Base-by-base conservation (phyloP, 192 early-diverging fungal genomes). In the Helicostylum pulchrum region DNA sequence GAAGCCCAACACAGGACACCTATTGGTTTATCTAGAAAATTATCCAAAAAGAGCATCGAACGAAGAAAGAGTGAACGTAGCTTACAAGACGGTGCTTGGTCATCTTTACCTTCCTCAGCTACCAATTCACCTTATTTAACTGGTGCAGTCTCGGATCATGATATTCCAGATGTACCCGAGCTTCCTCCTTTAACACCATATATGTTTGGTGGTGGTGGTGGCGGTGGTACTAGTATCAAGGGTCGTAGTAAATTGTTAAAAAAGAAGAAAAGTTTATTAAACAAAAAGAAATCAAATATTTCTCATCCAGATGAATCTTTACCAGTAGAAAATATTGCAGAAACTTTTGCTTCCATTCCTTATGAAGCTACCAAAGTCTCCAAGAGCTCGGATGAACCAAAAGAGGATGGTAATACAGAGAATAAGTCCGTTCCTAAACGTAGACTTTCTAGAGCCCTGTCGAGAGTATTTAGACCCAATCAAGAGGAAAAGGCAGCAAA, bases 41-140 rank as follows among this genome's bases (percentile, higher is more conserved):
- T 71, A 12, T 71, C 70, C 14, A 49, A 53, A 61, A 59, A 54
- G 58, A 66, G 63, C 15, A 71, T 71, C 7, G 70, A 71, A 20
- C 21, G 57, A 20, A 36, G 70, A 15, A 54, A 46, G 36, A 71
- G 70, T 34, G 70, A 71, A 61, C 58, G 51, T 21, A 65, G 58
- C n/a, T 20, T 71, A 8, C 59, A 48, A 10, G 60, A 62, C 17
- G 8, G n/a, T n/a, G n/a, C 1, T 34, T 8, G 14, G n/a, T 12
- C 53, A 14, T 57, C 55, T 5, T 5, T 4, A 12, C 19, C 55
- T 17, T 57, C 55, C 12, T 57, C 55, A 2, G 17, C 55, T 12
- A 19, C 31, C 11, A 42, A 17, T 12, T 57, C 55, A 0, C 55
- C 55, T 34, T 43, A 42, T 17, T 43, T 57, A 32, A 11, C 55